phyloP scores from a whole-genome alignment of 306 rosid species.

The Pterocarpus macrocarpus region DNA sequence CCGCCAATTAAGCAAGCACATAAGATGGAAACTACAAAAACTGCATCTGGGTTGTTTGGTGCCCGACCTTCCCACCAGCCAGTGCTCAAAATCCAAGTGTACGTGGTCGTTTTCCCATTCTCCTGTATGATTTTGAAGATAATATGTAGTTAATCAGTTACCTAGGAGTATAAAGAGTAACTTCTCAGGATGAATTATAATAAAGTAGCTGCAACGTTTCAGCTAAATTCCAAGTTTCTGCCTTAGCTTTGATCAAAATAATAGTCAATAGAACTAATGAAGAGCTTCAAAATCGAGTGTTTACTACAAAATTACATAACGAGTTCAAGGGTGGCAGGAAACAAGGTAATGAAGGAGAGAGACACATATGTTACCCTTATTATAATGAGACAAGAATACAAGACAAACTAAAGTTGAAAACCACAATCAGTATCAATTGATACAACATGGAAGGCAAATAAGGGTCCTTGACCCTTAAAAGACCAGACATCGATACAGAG shows the following conservation, averaged over 20 bases:
- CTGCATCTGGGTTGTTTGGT: constrained; percentile 85
- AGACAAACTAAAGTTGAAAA: constrained; percentile 9
- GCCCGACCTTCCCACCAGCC: constrained; percentile 94
- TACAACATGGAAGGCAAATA: constrained; percentile 2
- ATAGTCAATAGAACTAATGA: no score
- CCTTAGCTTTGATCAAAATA: no score
- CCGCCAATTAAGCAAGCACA: constrained; percentile 72
- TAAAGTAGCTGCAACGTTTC: constrained; percentile 22
- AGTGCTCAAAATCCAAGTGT: constrained; percentile 92
- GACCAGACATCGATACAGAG: background rate
- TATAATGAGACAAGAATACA: background rate
- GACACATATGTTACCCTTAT: background rate
- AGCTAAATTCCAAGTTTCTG: background rate
- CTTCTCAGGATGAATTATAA: background rate
- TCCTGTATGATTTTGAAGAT: constrained; percentile 62
- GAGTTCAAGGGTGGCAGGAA: background rate
- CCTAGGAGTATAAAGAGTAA: background rate
- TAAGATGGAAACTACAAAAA: constrained; percentile 64
- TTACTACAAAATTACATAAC: constrained; percentile 10
- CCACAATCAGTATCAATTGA: background rate
- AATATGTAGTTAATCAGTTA: constrained; percentile 20
- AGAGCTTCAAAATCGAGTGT: background rate
- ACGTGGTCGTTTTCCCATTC: constrained; percentile 79
- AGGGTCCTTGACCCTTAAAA: background rate
- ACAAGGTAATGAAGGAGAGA: background rate